Base-by-base conservation (phyloP, 1,284 basidiomycete species). In the Sporisorium reilianum region DNA sequence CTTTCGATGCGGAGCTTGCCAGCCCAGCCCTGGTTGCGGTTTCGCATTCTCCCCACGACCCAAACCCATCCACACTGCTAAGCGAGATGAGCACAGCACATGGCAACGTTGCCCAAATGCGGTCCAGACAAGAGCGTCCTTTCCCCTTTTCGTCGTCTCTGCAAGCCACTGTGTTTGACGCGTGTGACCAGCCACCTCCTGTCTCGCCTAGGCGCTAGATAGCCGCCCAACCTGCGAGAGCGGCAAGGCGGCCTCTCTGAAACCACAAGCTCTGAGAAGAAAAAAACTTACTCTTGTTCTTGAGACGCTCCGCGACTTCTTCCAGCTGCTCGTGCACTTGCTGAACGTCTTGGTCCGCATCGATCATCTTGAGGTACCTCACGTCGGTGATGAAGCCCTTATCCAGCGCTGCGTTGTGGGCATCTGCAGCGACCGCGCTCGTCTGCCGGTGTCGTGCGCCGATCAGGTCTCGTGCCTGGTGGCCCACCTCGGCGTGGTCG, bases 301-400 rank as follows among this genome's bases (percentile, higher is more conserved):
- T 52, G 5, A 58, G 36, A 11, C 50, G 34, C 26, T 72, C 50
- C 38, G 55, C 59, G 23, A 73, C 54, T 9, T 53, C 50, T 46
- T 73, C 65, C 22, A 68, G 57, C 44, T 53, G 32, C 38, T 50
- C 41, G 58, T 73, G 70, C 32, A 73, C 64, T 28, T 69, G 58
- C 22, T 64, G 59, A n/a, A 66, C 65, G 32, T 73, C 65, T 34
- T 51, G 51, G 25, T 73, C 70, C 48, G 58, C 60, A 56, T 60
- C 63, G 45, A 73, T 65, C 56, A 60, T 46, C 36, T 55, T 23
- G 14, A 69, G 54, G 23, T 64, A 53, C 20, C 44, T 32, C 1
- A 53, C 5, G 55, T 64, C 61, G 0, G 61, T 60, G 55, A 73
- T 56, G 42, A 60, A 66, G 20, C 51, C 70, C n/a, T 46, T 61